phyloP scores from a whole-genome alignment of 2,329 filamentous ascomycete species.

The Aspergillus transmontanensis region DNA sequence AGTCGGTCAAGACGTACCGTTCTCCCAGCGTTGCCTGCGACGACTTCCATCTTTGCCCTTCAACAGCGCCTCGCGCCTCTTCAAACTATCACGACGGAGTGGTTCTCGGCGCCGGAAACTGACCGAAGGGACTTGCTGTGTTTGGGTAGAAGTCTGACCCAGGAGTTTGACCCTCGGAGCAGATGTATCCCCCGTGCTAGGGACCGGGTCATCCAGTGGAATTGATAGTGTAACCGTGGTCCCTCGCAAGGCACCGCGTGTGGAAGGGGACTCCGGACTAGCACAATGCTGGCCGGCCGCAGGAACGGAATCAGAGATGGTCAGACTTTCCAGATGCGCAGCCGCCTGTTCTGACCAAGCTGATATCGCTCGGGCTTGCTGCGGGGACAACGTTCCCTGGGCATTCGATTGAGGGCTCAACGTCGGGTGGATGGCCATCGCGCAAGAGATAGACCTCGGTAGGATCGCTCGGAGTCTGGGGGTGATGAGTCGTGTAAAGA shows the following conservation, averaged over 20 bases:
- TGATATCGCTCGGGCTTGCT: constrained; percentile 61
- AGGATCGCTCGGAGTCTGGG: not conserved
- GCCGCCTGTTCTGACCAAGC: constrained; percentile 62
- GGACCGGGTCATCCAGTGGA: constrained; percentile 65
- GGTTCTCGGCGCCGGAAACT: constrained; percentile 57
- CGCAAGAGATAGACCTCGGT: not conserved
- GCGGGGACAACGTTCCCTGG: constrained; percentile 34
- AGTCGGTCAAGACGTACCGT: constrained; percentile 61
- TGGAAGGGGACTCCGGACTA: constrained; percentile 58
- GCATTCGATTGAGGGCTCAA: constrained; percentile 28
- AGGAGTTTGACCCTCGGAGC: constrained; percentile 31
- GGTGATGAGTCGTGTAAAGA: not conserved
- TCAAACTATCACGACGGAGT: constrained; percentile 62
- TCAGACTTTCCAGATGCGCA: constrained; percentile 39
- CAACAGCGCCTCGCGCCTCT: constrained; percentile 72
- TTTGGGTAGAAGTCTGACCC: constrained; percentile 19
- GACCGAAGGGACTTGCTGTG: constrained; percentile 35
- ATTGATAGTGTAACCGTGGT: constrained; percentile 70
- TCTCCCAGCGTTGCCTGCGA: constrained; percentile 89
- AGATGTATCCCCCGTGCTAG: constrained; percentile 32
- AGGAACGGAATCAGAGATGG: constrained; percentile 32
- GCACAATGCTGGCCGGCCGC: constrained; percentile 35
- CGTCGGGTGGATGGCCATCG: constrained; percentile 48
- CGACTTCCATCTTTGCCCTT: constrained; percentile 91
- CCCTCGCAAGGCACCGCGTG: constrained; percentile 50